phyloP scores from a whole-genome alignment of 140 eudicot genomes.

The Senecio squalidus region DNA sequence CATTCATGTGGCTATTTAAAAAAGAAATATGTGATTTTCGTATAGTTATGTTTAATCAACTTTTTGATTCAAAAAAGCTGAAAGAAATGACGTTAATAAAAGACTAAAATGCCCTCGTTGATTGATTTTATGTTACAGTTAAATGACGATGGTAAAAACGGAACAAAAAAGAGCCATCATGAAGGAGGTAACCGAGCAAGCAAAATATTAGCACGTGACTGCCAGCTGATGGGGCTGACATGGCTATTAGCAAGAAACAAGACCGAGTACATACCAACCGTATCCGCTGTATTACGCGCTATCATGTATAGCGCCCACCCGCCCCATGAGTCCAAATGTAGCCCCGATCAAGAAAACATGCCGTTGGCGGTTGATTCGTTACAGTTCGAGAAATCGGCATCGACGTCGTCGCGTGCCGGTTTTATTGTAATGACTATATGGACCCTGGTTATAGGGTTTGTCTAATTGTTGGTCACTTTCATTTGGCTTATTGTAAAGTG shows the following conservation, averaged over 20 bases:
- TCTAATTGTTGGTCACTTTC: conserved; percentile 14
- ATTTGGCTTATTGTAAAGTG: conserved; percentile 23
- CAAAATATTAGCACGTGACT: conserved; percentile 74
- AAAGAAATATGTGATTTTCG: too few species aligned
- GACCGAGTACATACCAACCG: conserved; percentile 93
- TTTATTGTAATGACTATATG: conserved; percentile 32
- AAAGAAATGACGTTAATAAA: too few species aligned
- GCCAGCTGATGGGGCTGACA: conserved; percentile 96
- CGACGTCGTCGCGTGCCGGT: conserved; percentile 28
- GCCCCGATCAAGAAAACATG: conserved; percentile 99
- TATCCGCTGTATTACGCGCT: conserved; percentile 93
- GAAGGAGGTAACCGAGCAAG: conserved; percentile 53
- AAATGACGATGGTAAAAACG: conserved; percentile 60
- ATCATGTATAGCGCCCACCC: conserved; percentile 96
- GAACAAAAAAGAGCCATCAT: conserved; percentile 30
- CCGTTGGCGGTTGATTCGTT: conserved; percentile 94
- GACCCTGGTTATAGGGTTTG: conserved; percentile 46
- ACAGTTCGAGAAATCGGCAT: conserved; percentile 58
- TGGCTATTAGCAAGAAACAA: conserved; percentile 93
- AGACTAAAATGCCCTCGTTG: conserved; percentile 20
- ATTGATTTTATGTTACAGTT: conserved; percentile 39
- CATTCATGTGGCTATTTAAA: too few species aligned
- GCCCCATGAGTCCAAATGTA: conserved; percentile 72
- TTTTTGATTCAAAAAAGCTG: too few species aligned
- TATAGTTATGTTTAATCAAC: conserved; percentile 7